Base-by-base conservation (phyloP, 495 filamentous ascomycete species). In the Talaromyces adpressus region DNA sequence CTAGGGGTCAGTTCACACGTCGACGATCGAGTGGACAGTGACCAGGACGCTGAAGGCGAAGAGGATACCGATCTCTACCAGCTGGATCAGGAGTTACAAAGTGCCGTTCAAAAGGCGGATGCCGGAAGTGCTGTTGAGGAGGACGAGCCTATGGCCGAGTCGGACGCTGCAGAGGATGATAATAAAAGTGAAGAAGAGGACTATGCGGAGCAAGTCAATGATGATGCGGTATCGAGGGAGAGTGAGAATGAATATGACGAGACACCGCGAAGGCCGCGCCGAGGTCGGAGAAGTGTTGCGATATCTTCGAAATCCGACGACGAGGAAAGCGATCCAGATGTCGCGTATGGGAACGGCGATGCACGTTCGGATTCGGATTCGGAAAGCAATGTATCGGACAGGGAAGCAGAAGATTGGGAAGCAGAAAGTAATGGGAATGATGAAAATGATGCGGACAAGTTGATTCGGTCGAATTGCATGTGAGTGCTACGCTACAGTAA, bases 301-400 rank as follows among this genome's bases (percentile, higher is more conserved):
- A 20, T 49, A 49, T 49, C 27, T 12, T 53, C 62, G 2, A 52
- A 59, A 18, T 59, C 68, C 4, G 73, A 70, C 29, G 70, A 72
- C 58, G 71, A 76, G 22, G 76, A 76, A 29, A 72, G 68, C 12
- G 73, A 82, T 64, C 76, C 68, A 30, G 78, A 81, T 61, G 73
- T 78, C 7, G 71, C 68, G 1, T 81, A 77, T 63, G 71, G 77
- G 41, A 70, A 76, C 36, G 75, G 76, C 59, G 79, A 71, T 29
- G 77, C 76, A 53, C 69, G 70, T 2, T 87, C 84, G 6, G 80
- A 82, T 52, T 77, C 80, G 45, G 78, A 75, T 53, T 83, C 82
- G 22, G 87, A 81, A 64, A 85, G 82, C 54, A 79, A 77, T 41
- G 86, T 85, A 54, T 93, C 90, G 67, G 89, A 89, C 45, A 84